phyloP scores from a whole-genome alignment of 306 rosid genomes.

The Fagus sylvatica region DNA sequence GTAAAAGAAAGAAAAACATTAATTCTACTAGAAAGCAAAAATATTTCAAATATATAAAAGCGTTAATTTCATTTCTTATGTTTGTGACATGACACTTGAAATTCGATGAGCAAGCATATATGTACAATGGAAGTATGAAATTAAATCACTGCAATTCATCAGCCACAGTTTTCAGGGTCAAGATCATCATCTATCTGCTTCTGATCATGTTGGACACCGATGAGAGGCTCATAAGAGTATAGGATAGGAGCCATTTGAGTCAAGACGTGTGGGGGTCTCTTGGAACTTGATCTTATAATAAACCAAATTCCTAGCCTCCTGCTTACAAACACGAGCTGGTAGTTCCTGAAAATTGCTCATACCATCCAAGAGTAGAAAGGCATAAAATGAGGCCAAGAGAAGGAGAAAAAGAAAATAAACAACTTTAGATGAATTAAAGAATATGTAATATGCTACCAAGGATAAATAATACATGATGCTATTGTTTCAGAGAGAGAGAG shows the following conservation, averaged over 20 bases:
- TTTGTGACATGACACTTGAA: no score
- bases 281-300: not conserved
- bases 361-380: not conserved
- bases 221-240: no score
- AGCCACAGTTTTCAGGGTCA: no score
- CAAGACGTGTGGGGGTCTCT: not conserved
- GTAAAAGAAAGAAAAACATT: no score
- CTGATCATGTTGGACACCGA: not conserved
- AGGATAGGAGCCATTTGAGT: conserved; percentile 9
- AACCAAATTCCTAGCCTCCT: not conserved
- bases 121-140: no score
- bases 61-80: no score
- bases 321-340: conserved; percentile 20
- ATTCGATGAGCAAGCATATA: no score
- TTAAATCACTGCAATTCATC: no score
- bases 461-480: conserved; percentile 10
- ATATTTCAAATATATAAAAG: no score
- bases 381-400: conserved; percentile 19
- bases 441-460: conserved; percentile 34
- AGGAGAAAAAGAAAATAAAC: conserved; percentile 14
- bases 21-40: no score
- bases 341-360: conserved; percentile 13
- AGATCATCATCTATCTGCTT: no score
- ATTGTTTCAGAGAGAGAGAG: no score
- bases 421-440: conserved; percentile 40